phyloP scores from a whole-genome alignment of 768 basidiomycete genomes.

The Porphyrellus cyaneotinctus region DNA sequence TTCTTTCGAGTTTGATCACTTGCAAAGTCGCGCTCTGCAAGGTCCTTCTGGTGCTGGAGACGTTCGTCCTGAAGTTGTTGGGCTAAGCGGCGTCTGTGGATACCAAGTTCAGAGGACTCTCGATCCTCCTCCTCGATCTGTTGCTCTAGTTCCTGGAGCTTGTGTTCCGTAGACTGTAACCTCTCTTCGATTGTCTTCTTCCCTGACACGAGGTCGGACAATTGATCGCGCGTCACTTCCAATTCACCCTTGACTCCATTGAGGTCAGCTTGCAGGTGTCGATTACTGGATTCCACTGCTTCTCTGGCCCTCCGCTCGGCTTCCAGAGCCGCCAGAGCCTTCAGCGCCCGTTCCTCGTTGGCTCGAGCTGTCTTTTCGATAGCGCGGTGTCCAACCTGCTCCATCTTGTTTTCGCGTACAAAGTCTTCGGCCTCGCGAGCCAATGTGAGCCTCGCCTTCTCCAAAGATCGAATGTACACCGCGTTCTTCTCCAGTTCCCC shows the following conservation, averaged over 20 bases:
- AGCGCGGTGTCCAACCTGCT: conserved; percentile 57
- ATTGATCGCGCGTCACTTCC: too few relatives aligned
- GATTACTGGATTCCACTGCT: conserved; percentile 57
- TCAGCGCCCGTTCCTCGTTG: conserved; percentile 57
- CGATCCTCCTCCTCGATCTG: conserved; percentile 66
- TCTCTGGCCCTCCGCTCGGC: conserved; percentile 65
- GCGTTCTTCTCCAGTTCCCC: conserved; percentile 70
- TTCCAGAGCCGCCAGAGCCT: conserved; percentile 57
- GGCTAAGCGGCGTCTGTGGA: conserved; percentile 62
- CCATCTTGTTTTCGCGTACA: conserved; percentile 65
- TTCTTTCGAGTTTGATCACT: conserved; percentile 81
- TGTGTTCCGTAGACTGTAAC: conserved; percentile 47
- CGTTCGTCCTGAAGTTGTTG: conserved; percentile 78
- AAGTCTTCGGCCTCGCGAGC: conserved; percentile 82
- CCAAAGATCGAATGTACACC: conserved; percentile 78
- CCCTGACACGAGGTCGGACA: conserved; percentile 47
- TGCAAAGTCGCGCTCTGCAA: conserved; percentile 74
- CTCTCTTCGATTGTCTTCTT: conserved; percentile 49
- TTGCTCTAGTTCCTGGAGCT: conserved; percentile 54
- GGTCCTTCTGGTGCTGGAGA: conserved; percentile 73
- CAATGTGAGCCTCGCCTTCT: conserved; percentile 72
- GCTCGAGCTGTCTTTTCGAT: conserved; percentile 64
- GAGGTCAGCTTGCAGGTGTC: conserved; percentile 59
- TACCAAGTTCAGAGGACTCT: conserved; percentile 59
- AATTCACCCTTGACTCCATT: conserved; percentile 52